Base-by-base conservation (phyloP, 371 early-diverging fungal species). In the Paramicrosporidium saccamoebae region DNA sequence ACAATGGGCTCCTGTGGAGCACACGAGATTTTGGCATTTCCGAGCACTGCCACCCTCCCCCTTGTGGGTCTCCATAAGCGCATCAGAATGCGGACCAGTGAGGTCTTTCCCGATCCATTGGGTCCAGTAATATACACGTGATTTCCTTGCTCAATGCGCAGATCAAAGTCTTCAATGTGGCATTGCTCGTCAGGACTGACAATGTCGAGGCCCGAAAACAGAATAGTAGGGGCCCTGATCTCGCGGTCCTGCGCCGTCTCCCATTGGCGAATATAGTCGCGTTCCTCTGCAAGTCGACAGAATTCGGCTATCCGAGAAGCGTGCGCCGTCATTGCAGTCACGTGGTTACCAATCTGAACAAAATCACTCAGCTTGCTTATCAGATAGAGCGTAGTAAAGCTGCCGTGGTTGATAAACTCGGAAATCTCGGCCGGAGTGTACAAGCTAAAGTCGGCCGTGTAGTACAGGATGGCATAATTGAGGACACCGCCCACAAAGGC, bases 381-480 rank as follows among this genome's bases (percentile, higher is more conserved):
- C 22, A 71, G 37, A 19, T 73, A 67, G 49, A 71, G 52, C 19
- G 61, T 54, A n/a, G 71, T 50, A 32, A 73, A 73, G 0, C 68
- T 48, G 20, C 50, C 57, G 50, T 62, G 27, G 37, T 66, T 66
- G 22, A 84, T 71, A 5, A 74, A 36, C 15, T 50, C 52, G 27
- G 63, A 52, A 7, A 81, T 35, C 23, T 75, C 65, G 3, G 52
- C 38, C 3, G 53, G 36, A 20, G 55, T 40, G 20, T 55, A 35
- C 26, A 42, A 59, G 28, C 69, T 65, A 36, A 65, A 75, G 4
- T 25, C 33, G n/a, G 74, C 74, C 15, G 43, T 31, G 29, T 78
- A 67, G 8, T 81, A 53, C 4, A 75, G 77, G 12, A 75, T 53
- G 2, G 66, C 71, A 12, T 79, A 84, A 27, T 61, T 59, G n/a